Conservation (phyloP, 1,139 yeast species). For the Blastobotrys serpentis region DNA sequence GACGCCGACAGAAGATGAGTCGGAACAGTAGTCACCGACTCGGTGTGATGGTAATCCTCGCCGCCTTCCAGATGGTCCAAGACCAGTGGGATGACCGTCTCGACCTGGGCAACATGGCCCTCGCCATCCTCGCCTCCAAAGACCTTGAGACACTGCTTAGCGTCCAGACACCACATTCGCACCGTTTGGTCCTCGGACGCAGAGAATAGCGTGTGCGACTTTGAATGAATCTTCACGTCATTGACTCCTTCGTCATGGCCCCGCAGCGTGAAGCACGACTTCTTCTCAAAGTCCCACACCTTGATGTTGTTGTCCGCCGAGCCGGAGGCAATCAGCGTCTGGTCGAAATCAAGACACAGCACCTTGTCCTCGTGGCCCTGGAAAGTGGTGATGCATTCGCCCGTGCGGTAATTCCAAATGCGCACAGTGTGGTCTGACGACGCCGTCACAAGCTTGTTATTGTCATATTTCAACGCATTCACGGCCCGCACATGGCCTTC, state of each 20-base stretch:
- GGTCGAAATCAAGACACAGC: constrained; percentile 72
- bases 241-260: constrained; percentile 95
- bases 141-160: constrained; percentile 73
- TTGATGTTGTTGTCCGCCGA: constrained; percentile 89
- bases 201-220: constrained; percentile 75
- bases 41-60: constrained; percentile 32
- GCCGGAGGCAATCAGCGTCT: constrained; percentile 86
- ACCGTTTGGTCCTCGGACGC: constrained; percentile 91
- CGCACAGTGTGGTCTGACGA: constrained; percentile 88
- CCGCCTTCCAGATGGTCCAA: constrained; percentile 45
- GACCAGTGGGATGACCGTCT: constrained; percentile 80
- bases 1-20: constrained; percentile 86
- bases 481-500: constrained; percentile 86
- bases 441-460: constrained; percentile 85
- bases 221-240: constrained; percentile 80
- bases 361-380: constrained; percentile 90
- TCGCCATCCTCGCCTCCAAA: constrained; percentile 60
- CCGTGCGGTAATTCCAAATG: constrained; percentile 94
- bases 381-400: constrained; percentile 89
- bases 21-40: constrained; percentile 42
- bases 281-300: constrained; percentile 93
- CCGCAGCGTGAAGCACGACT: constrained; percentile 87
- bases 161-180: constrained; percentile 88
- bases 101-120: constrained; percentile 66
- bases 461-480: constrained; percentile 78